Evolutionary conservation across 495 filamentous ascomycete species (phyloP), one percentile per base, ranked within the genome.

Genomic region (Neurospora africana): DNA sequence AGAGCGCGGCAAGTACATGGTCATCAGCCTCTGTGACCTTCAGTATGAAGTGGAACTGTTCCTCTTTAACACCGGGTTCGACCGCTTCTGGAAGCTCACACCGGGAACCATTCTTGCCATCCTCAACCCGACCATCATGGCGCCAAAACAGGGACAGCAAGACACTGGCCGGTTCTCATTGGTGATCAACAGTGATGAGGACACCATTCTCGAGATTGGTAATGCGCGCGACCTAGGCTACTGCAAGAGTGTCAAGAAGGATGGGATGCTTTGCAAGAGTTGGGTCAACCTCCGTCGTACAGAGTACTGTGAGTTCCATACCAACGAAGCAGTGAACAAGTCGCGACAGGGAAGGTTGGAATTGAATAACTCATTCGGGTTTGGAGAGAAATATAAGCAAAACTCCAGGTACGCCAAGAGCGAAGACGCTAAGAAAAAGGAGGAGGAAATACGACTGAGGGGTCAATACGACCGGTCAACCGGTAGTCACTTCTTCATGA

Each of bases 281-380:
- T 99, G 96, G 96, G 85, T 99, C 39, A 93, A 99, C 78, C 87
- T 85, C 70, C 86, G 92, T 11, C 92, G 93, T 76, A 97, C 94
- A 8, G 91, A 97, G 74, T 93, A 91, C 79, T 99, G 95, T 82
- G 92, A 96, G 73, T 99, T 92, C 75, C 95, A 99, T 77, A 87
- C 97, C 75, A 92, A 97, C 76, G 78, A 90, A 21, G 90, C 91
- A 19, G 80, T 98, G 2, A 87, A 90, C 68, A 92, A 91, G 74
- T 89, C 89, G 4, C 89, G 91, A 53, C 80, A 88, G 4, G 82
- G 86, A 0, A 86, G 96, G 11, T 91, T 95, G 84, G 95, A 97
- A 74, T 87, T 98, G 19, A 79, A 77, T 71, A 95, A 95, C 74
- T 87, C 85, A 17, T 88, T 88, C 30, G 74, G 78, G 15, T 80